Percentiles rank a stretch among this genome's conserved stretches.
phyloP scores from a whole-genome alignment of 2,329 filamentous ascomycete species.

The Neofusicoccum umdonicola region DNA sequence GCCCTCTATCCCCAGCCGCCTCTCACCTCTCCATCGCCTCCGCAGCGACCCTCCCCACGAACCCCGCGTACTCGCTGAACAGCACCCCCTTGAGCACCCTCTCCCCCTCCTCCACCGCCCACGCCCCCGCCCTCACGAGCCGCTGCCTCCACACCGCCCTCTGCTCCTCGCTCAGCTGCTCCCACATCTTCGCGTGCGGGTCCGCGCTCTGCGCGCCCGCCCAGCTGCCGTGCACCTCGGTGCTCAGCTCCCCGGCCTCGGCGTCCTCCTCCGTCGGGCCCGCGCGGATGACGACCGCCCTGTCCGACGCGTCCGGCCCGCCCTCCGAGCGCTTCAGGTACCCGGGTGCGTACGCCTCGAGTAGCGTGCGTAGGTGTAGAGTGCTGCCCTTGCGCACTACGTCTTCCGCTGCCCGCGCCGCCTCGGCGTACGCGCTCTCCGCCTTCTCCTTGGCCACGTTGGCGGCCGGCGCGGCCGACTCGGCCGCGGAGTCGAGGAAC shows the following conservation, averaged over 20 bases:
- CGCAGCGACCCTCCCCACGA: constrained; percentile 41
- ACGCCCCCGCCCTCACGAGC: constrained; percentile 69
- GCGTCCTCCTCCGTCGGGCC: constrained; percentile 27
- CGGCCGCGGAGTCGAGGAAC: not conserved
- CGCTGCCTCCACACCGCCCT: constrained; percentile 67
- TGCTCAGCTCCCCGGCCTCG: constrained; percentile 36
- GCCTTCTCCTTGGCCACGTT: constrained; percentile 1
- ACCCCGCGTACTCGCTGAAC: constrained; percentile 69
- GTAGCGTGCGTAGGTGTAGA: constrained; percentile 1
- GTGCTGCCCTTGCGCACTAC: not conserved
- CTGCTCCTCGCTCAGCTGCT: constrained; percentile 64
- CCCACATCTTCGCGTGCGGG: constrained; percentile 62
- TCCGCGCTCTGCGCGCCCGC: constrained; percentile 38
- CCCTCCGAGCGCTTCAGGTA: not conserved
- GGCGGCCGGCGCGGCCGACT: not conserved
- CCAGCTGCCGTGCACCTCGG: constrained; percentile 38
- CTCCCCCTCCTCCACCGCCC: constrained; percentile 77
- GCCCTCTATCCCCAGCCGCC: too few relatives aligned
- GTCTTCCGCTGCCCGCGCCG: not conserved
- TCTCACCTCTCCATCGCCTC: not conserved
- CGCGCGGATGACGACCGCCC: constrained; percentile 42
- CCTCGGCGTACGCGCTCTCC: not conserved
- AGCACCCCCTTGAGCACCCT: constrained; percentile 72
- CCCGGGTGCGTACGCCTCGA: not conserved
- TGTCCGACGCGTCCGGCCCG: not conserved